Percentiles rank a stretch among this genome's conserved stretches.
Conservation (phyloP, 495 filamentous ascomycete genomes). For the Hypoxylon fragiforme region DNA sequence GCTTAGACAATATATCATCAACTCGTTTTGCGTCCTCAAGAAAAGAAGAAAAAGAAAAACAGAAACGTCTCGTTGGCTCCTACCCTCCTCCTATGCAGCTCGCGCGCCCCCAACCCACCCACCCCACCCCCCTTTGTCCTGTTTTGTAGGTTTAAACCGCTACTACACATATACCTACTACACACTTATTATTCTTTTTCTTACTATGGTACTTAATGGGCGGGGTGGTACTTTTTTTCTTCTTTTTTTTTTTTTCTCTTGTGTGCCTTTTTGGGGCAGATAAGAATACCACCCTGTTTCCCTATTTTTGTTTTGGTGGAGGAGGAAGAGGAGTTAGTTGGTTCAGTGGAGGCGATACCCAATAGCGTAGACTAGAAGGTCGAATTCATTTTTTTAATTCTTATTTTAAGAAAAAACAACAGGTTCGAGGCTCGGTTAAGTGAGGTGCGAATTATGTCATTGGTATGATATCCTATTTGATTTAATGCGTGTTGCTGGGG, state of each 20-base stretch:
- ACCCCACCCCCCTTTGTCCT: no score
- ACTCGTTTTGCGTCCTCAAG: conserved; percentile 26
- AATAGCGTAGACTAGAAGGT: conserved; percentile 25
- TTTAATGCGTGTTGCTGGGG: conserved; percentile 1
- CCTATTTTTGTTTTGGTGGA: conserved; percentile 6
- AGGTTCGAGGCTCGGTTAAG: no score
- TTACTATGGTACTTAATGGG: no score
- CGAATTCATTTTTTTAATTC: conserved; percentile 2
- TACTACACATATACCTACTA: conserved; percentile 15
- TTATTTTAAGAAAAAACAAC: background rate
- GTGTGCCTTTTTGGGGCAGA: no score
- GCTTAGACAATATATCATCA: conserved; percentile 36
- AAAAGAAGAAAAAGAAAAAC: no score
- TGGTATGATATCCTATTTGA: background rate
- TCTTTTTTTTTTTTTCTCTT: conserved; percentile 7
- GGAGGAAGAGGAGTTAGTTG: background rate
- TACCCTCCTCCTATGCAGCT: no score
- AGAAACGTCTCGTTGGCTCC: conserved; percentile 1
- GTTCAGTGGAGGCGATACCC: conserved; percentile 25
- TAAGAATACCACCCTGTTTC: no score
- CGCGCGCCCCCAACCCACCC: no score
- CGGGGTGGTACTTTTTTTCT: conserved; percentile 8
- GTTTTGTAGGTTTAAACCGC: no score
- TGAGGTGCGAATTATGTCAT: conserved; percentile 16
- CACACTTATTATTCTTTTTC: no score